Evolutionary conservation across 768 basidiomycete species (phyloP), one percentile per base, ranked within the genome.

Genomic region (Kwoniella sp.): DNA sequence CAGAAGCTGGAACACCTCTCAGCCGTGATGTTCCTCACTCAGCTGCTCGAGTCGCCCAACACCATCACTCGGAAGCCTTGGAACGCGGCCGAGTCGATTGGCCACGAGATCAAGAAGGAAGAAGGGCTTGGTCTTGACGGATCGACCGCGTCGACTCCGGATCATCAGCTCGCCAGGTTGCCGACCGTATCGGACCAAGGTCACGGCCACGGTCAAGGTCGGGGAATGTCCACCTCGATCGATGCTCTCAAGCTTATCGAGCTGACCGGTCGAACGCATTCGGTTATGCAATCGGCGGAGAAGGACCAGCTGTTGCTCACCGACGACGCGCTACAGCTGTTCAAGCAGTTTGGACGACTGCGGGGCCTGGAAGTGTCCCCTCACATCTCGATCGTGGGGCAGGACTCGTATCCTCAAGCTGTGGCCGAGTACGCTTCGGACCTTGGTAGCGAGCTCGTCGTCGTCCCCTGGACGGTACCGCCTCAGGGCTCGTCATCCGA

Each of bases 1-100:
- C 90, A 93, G 71, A 88, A 84, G 69, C 77, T 92, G 41, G 93
- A 95, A 63, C 88, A 91, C 69, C 71, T 98, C 0, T 85, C 91
- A 0, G 82, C 86, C 8, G 84, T 89, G 74, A 92, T 99, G 89
- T 82, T 88, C 0, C 77, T 99, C 48, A 83, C 87, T 0, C 87
- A 92, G 65, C 82, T 96, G 49, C 77, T 96, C 34, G 84, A 84
- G 22, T 74, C 78, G 0, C 69, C 74, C 0, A 62, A 34, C 2
- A 52, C 44, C 0, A 29, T 25, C 29, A 19, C 33, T 17, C 48
- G 46, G 19, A 49, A 56, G 14, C 29, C 53, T 15, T 33, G 31
- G 12, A 42, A 53, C 28, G 53, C 38, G n/a, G 31, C 46, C 14
- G 32, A 54, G 31, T 26, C 41, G 25, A 32, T 46, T 10, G 25